phyloP scores from a whole-genome alignment of 1,284 basidiomycete species.

The Tetrapyrgos nigripes region DNA sequence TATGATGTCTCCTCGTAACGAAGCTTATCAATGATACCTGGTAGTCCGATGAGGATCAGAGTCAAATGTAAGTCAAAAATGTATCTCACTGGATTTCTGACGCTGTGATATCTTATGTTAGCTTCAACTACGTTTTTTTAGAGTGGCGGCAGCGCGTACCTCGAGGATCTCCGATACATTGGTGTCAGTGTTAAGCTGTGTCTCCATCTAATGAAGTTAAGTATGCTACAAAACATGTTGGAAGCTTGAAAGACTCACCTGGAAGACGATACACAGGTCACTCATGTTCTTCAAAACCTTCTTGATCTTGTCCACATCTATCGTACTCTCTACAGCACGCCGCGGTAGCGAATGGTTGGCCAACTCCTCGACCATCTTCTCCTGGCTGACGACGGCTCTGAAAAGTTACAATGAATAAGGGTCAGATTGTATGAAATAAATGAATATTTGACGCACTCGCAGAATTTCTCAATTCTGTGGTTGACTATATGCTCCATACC shows the following conservation, averaged over 20 bases:
- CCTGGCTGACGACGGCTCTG: background rate
- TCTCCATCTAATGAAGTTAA: background rate
- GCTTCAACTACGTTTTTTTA: background rate
- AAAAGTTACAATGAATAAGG: background rate
- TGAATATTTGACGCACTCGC: background rate
- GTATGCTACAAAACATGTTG: too few species aligned
- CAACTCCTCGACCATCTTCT: background rate
- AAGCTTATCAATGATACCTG: constrained; percentile 3
- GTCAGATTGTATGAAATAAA: background rate
- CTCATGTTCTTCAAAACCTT: background rate
- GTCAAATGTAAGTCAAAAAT: background rate
- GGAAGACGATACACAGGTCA: background rate
- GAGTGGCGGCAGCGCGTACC: too few species aligned
- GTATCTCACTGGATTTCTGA: background rate
- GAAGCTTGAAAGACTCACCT: background rate
- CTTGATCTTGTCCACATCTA: background rate
- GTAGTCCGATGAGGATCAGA: background rate
- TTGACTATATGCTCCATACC: background rate
- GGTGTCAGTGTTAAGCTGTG: background rate
- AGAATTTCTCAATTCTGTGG: background rate
- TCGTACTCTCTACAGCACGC: background rate
- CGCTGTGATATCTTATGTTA: background rate
- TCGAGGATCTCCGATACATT: background rate
- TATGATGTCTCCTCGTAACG: constrained; percentile 1
- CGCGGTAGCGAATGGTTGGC: background rate